Base-by-base conservation (phyloP, 306 rosid species). In the Pueraria montana region DNA sequence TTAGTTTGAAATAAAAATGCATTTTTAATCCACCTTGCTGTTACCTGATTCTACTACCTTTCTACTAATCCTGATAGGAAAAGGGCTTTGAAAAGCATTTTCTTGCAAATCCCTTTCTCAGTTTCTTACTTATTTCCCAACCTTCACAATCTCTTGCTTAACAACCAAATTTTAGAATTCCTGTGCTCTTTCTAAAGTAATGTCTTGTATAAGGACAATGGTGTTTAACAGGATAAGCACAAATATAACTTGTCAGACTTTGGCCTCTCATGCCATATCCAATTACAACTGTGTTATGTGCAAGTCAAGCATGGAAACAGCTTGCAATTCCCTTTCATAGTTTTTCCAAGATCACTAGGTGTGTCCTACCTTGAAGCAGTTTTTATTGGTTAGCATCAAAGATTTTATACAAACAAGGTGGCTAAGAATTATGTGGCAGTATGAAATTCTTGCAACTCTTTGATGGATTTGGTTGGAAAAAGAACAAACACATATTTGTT, bases 391-490 rank as follows among this genome's bases (percentile, higher is more conserved):
- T 69, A 3, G 38, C 20, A 42, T 69, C 5, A 68, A 42, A 11
- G 4, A 11, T 43, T 43, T 69, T 42, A 4, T 12, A 43, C 27
- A 43, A 43, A 20, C 20, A 69, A 20, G 69, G 24, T 16, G 36
- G 55, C 56, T 30, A 21, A 23, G n/a, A 69, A 43, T 23, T 42
- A 1, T 69, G 56, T 48, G 61, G 16, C 42, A 46, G 24, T 8
- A 12, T 48, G 61, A 10, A 42, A 12, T 43, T 70, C 43, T 69
- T 20, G 4, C 32, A 69, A 2, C 20, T 69, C 55, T n/a, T 68
- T 21, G 34, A 49, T 36, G 74, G 36, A 69, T 69, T 69, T 69
- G 55, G 20, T 11, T 69, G 56, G 75, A 70, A 70, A 27, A 69
- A 20, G 36, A 70, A 42, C 56, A 12, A 45, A 38, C 36, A 43